A percentile compares a stretch with the other conserved stretches of the same genome.
Conservation (phyloP, 768 basidiomycete species). For the Amanita phalloides region DNA sequence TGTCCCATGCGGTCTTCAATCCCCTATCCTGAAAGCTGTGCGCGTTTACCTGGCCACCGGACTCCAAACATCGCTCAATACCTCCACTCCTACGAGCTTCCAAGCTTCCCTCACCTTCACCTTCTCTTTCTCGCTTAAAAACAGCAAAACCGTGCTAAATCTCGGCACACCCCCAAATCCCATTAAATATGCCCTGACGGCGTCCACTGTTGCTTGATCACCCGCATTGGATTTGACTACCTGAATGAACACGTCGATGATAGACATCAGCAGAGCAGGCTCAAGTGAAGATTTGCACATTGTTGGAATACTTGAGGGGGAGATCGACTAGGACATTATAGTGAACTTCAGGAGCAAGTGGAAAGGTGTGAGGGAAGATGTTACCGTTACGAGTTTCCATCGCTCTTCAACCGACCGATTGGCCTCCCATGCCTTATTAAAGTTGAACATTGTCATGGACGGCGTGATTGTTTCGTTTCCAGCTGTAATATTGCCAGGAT, state of each 20-base stretch:
- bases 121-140: conserved; percentile 51
- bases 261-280: conserved; percentile 43
- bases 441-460: conserved; percentile 43
- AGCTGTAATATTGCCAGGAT: background rate
- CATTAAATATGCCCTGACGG: conserved; percentile 37
- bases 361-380: conserved; percentile 12
- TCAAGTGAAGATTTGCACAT: conserved; percentile 68
- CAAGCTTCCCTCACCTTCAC: conserved; percentile 35
- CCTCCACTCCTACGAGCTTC: conserved; percentile 23
- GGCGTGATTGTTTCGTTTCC: background rate
- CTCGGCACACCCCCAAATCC: conserved; percentile 45
- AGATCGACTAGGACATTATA: conserved; percentile 31
- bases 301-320: conserved; percentile 41
- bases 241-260: conserved; percentile 40
- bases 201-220: conserved; percentile 9
- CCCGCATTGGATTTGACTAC: conserved; percentile 13
- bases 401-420: conserved; percentile 27
- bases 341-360: background rate
- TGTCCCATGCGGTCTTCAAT: background rate
- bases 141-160: conserved; percentile 51
- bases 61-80: conserved; percentile 16
- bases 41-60: background rate
- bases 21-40: too few species aligned
- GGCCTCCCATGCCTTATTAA: conserved; percentile 49
- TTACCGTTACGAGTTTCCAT: conserved; percentile 51